These are phyloP conservation scores for Exophiala phaeomuriformis DNA, from an alignment of 2,329 filamentous ascomycete genomes.

Conservation along the genomic window DNA sequence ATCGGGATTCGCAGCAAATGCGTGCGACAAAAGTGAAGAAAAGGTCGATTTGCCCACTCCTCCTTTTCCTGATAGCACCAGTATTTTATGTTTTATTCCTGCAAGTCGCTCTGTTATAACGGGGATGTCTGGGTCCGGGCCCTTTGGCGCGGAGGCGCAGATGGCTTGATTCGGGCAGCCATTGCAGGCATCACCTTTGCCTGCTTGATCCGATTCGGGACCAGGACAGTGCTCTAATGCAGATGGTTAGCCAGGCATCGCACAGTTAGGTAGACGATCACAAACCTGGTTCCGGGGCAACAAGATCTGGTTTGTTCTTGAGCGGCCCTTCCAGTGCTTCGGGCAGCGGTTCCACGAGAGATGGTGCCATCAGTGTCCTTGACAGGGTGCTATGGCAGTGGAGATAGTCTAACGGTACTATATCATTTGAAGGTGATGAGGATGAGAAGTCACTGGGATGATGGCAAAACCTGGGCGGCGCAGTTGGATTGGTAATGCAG, in stretches of 20 bases:
- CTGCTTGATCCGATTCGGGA: conserved; percentile 51
- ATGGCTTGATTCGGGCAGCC: conserved; percentile 95
- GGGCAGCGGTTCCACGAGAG: conserved; percentile 64
- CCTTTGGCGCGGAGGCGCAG: conserved; percentile 88
- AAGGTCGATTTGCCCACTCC: conserved; percentile 97
- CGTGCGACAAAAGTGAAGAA: conserved; percentile 77
- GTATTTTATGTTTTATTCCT: conserved; percentile 80
- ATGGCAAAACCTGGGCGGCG: neutral
- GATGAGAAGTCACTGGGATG: neutral
- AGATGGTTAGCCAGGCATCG: neutral
- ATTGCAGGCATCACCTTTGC: conserved; percentile 71
- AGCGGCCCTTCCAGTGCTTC: conserved; percentile 69
- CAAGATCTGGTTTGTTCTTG: conserved; percentile 71
- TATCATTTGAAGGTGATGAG: neutral
- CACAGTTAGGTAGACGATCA: conserved; percentile 1
- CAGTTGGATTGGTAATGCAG: conserved; percentile 8
- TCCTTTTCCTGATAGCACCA: conserved; percentile 89
- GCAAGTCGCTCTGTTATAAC: conserved; percentile 76
- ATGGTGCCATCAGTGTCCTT: conserved; percentile 61
- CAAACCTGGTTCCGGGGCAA: conserved; percentile 77
- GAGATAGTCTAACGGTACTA: too few relatives aligned
- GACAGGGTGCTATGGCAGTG: too few relatives aligned
- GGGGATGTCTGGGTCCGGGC: conserved; percentile 88
- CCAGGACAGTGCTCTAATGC: conserved; percentile 78
- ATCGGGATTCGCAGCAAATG: conserved; percentile 73